These are phyloP conservation scores for Cyamopsis tetragonoloba DNA, from an alignment of 306 rosid species.

Conservation along the genomic window DNA sequence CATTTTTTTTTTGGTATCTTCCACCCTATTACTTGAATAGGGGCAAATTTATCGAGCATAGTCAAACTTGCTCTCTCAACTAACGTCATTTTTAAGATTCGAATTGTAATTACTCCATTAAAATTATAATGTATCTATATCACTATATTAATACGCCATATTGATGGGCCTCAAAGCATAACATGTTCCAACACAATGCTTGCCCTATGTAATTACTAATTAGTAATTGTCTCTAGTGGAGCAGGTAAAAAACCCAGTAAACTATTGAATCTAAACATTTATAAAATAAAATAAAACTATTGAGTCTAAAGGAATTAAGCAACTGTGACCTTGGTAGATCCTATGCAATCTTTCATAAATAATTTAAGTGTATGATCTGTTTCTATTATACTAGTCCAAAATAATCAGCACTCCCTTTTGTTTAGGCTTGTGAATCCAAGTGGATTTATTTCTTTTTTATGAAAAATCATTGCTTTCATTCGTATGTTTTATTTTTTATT, in stretches of 20 bases:
- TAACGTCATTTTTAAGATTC: too few species aligned
- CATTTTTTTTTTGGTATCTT: too few species aligned
- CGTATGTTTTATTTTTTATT: not conserved
- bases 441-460: not conserved
- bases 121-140: too few species aligned
- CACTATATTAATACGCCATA: too few species aligned
- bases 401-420: not conserved
- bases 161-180: slow-evolving; percentile 1
- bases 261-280: not conserved
- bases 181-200: not conserved
- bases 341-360: not conserved
- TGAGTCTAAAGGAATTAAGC: not conserved
- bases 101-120: too few species aligned
- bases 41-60: too few species aligned
- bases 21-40: too few species aligned
- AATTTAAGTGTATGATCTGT: not conserved
- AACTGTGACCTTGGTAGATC: not conserved
- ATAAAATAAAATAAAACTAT: too few species aligned
- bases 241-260: not conserved
- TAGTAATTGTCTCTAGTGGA: not conserved
- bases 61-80: too few species aligned
- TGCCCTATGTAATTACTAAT: not conserved
- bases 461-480: not conserved
- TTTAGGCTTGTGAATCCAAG: not conserved
- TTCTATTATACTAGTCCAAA: not conserved